These are phyloP conservation scores for Aspergillus felis DNA, from an alignment of 2,329 filamentous ascomycete species.

Conservation along the genomic window DNA sequence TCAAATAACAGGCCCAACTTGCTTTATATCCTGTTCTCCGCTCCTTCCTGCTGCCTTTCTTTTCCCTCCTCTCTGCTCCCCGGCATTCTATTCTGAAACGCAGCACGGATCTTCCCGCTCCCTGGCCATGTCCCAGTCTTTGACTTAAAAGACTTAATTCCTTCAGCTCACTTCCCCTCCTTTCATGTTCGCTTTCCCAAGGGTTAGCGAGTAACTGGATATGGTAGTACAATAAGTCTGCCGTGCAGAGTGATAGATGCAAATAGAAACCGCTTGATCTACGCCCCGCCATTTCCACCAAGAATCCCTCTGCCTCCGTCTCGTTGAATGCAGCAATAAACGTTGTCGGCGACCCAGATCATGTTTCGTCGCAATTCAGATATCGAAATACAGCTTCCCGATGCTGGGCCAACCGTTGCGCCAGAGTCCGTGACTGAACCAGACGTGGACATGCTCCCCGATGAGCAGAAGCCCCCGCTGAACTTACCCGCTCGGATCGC, in stretches of 20 bases:
- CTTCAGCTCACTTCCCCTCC: background rate
- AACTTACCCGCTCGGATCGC: slow-evolving; percentile 59
- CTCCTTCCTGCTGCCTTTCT: slow-evolving; percentile 8
- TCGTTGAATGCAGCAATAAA: background rate
- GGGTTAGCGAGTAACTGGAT: background rate
- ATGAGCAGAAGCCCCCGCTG: slow-evolving; percentile 36
- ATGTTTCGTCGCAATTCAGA: slow-evolving; percentile 44
- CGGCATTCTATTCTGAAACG: slow-evolving; percentile 27
- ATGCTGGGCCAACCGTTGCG: slow-evolving; percentile 26
- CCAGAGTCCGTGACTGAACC: slow-evolving; percentile 24
- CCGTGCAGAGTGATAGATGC: background rate
- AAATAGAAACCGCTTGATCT: background rate
- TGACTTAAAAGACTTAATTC: slow-evolving; percentile 1
- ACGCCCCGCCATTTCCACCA: slow-evolving; percentile 6
- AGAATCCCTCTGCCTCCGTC: background rate
- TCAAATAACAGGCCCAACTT: background rate
- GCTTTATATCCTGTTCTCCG: background rate
- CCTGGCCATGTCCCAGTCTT: slow-evolving; percentile 13
- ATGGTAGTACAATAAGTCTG: background rate
- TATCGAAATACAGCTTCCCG: slow-evolving; percentile 38
- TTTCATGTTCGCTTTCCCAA: background rate
- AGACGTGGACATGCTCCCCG: slow-evolving; percentile 43
- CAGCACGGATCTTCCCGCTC: slow-evolving; percentile 29
- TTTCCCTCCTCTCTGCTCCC: slow-evolving; percentile 4
- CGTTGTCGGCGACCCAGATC: slow-evolving; percentile 3